Evolutionary conservation across 176 grass and related monocot genomes (phyloP).

Genomic region (Bolboschoenus planiculmis): DNA sequence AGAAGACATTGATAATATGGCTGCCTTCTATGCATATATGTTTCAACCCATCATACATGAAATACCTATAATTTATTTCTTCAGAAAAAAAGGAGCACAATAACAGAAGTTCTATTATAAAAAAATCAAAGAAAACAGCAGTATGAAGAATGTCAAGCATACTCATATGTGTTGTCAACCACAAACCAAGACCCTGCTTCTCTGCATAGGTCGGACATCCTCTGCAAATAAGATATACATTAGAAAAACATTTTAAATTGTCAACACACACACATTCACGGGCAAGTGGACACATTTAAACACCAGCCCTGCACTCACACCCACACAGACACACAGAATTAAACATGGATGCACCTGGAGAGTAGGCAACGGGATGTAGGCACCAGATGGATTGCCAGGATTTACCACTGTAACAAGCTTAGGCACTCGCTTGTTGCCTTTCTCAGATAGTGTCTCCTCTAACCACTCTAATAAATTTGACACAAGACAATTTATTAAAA

Average conservation of each 20-base stretch:
- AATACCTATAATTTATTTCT: conserved; percentile 52
- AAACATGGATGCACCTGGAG: conserved; percentile 35
- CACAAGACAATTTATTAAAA: conserved; percentile 28
- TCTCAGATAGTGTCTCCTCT: conserved; percentile 50
- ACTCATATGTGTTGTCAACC: conserved; percentile 99
- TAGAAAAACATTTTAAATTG: conserved; percentile 19
- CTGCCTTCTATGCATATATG: conserved; percentile 85
- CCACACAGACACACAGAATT: neutral
- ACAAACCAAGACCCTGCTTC: conserved; percentile 82
- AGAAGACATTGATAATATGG: conserved; percentile 95
- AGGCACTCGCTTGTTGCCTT: conserved; percentile 45
- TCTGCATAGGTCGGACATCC: conserved; percentile 77
- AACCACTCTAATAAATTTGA: conserved; percentile 65
- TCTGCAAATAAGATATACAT: conserved; percentile 51
- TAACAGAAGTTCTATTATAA: neutral
- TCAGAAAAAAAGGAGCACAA: neutral
- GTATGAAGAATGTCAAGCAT: conserved; percentile 31
- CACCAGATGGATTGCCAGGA: conserved; percentile 88
- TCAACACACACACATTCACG: neutral
- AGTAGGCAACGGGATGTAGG: conserved; percentile 57
- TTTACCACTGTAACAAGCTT: conserved; percentile 99
- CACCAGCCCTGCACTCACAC: neutral
- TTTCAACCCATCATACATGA: conserved; percentile 94
- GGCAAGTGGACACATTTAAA: neutral
- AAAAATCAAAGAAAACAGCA: neutral